Percentiles rank a stretch among this genome's conserved stretches.
These are phyloP conservation scores for Globisporangium megalacanthum DNA, from an alignment of 352 stramenopile species.

Conservation along the genomic window DNA sequence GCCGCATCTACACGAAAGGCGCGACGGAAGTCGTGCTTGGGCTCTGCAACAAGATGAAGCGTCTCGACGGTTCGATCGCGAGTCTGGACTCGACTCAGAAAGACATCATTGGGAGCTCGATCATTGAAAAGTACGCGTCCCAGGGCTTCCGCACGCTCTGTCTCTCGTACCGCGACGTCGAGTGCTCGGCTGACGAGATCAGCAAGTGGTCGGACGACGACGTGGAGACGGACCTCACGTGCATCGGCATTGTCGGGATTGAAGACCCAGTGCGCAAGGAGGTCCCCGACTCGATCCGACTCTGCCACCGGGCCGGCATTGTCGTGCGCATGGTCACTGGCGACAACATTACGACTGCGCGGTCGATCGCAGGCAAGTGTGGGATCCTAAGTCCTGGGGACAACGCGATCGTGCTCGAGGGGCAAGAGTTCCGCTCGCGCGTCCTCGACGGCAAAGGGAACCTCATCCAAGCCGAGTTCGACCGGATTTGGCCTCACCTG, in stretches of 20 bases:
- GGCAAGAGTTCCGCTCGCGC: constrained; percentile 54
- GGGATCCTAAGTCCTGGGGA: constrained; percentile 56
- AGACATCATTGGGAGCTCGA: constrained; percentile 49
- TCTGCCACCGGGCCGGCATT: constrained; percentile 94
- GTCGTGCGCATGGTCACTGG: constrained; percentile 98
- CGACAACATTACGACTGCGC: constrained; percentile 95
- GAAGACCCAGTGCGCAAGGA: constrained; percentile 92
- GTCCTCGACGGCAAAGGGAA: constrained; percentile 63
- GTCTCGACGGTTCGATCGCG: constrained; percentile 51
- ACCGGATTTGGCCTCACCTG: constrained; percentile 89
- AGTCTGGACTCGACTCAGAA: constrained; percentile 46
- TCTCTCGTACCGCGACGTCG: constrained; percentile 80
- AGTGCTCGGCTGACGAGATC: constrained; percentile 51
- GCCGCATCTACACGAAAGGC: constrained; percentile 73
- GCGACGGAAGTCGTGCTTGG: constrained; percentile 71
- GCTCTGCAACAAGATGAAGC: constrained; percentile 65
- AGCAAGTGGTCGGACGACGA: constrained; percentile 72
- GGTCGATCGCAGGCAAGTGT: constrained; percentile 71
- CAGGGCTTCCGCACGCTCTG: constrained; percentile 84
- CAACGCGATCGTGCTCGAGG: constrained; percentile 60
- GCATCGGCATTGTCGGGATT: constrained; percentile 90
- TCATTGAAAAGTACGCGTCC: constrained; percentile 75
- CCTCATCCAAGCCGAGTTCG: constrained; percentile 85
- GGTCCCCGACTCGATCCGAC: constrained; percentile 89
- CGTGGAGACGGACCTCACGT: constrained; percentile 86